Percentiles rank a stretch among this genome's conserved stretches.
Evolutionary conservation across 768 basidiomycete genomes (phyloP).

Genomic region (Phallus indusiatus): DNA sequence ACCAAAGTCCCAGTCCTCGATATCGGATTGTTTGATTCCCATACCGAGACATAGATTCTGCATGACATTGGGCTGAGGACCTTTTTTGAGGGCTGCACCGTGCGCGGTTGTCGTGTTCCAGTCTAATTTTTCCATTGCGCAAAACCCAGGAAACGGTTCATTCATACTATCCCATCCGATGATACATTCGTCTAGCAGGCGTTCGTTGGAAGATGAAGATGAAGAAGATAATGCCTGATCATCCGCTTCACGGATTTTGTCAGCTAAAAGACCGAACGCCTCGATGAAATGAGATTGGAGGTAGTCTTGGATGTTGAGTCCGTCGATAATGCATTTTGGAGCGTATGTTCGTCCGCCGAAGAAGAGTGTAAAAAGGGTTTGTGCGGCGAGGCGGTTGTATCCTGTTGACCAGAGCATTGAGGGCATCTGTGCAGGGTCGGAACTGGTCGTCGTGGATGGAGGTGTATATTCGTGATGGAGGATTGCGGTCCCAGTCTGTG

Average conservation of each 20-base stretch:
- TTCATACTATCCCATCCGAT: conserved; percentile 98
- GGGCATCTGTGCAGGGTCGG: conserved; percentile 69
- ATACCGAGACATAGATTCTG: conserved; percentile 82
- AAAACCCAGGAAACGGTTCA: conserved; percentile 84
- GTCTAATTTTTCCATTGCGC: conserved; percentile 60
- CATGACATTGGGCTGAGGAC: conserved; percentile 75
- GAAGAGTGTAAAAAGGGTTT: conserved; percentile 91
- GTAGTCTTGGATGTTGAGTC: conserved; percentile 85
- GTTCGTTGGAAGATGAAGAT: too few species aligned
- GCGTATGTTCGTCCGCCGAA: conserved; percentile 87
- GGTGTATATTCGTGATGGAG: conserved; percentile 82
- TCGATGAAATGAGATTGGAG: conserved; percentile 68
- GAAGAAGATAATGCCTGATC: too few species aligned
- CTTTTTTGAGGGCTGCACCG: conserved; percentile 72
- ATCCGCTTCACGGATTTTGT: conserved; percentile 64
- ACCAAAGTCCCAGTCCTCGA: conserved; percentile 79
- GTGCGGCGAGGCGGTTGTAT: conserved; percentile 78
- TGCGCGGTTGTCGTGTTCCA: conserved; percentile 49
- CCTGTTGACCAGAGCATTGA: conserved; percentile 98
- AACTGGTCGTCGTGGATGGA: conserved; percentile 15
- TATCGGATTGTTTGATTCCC: conserved; percentile 62
- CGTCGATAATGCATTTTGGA: conserved; percentile 85
- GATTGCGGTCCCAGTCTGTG: conserved; percentile 75
- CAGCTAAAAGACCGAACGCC: conserved; percentile 68
- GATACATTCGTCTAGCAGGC: conserved; percentile 71